These are phyloP conservation scores for Kalmusia sp. DNA, from an alignment of 2,329 filamentous ascomycete species.

Conservation along the genomic window DNA sequence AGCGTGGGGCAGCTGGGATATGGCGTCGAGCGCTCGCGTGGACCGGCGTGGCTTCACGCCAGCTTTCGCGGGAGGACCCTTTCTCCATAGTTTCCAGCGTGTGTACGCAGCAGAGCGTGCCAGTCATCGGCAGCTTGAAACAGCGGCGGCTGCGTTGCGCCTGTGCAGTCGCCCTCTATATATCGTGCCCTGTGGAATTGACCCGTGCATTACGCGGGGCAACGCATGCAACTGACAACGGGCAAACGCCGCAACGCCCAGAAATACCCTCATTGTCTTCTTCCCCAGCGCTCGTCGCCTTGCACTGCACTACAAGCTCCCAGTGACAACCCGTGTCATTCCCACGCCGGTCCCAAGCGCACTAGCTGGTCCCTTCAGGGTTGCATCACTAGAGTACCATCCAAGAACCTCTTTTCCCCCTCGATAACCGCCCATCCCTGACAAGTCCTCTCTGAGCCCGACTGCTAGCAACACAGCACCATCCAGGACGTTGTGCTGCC, in stretches of 20 bases:
- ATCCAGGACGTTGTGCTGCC: background rate
- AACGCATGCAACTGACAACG: too few relatives aligned
- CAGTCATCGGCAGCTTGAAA: conserved; percentile 1
- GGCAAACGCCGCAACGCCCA: background rate
- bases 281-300: background rate
- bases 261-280: too few relatives aligned
- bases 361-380: background rate
- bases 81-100: conserved; percentile 6
- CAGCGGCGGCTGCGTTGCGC: conserved; percentile 4
- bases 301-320: background rate
- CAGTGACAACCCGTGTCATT: background rate
- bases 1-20: conserved; percentile 7
- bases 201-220: too few relatives aligned
- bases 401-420: background rate
- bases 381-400: background rate
- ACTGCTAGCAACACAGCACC: background rate
- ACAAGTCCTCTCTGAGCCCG: background rate
- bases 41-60: background rate
- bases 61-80: conserved; percentile 10
- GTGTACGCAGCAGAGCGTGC: background rate
- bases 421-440: background rate
- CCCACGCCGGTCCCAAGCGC: background rate
- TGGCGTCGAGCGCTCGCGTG: background rate
- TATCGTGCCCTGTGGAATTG: too few relatives aligned
- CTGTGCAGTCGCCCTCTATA: background rate